Evolutionary conservation across 148 eudicot genomes (phyloP).

Genomic region (Oxyria digyna): DNA sequence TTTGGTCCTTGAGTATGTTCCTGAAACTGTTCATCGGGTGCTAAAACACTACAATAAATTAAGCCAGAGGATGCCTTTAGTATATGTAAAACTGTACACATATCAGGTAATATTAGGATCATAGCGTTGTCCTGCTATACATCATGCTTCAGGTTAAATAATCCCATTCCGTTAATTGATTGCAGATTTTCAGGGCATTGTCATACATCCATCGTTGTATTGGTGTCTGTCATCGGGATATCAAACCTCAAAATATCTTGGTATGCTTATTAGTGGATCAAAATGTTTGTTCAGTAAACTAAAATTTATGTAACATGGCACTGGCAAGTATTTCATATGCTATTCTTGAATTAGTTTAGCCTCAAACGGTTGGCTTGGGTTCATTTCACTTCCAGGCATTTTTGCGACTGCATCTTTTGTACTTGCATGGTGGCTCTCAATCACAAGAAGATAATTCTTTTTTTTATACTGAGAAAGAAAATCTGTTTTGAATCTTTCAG

Average conservation of each 20-base stretch:
- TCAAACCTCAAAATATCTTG: slow-evolving; percentile 70
- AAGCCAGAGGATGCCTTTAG: slow-evolving; percentile 58
- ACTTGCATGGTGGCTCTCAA: neutral
- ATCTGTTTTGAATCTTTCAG: neutral
- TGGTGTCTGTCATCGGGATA: slow-evolving; percentile 71
- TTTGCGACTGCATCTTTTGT: neutral
- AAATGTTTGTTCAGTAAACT: neutral
- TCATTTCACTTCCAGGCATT: neutral
- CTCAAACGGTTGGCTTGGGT: neutral
- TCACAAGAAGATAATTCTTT: neutral
- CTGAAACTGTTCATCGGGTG: slow-evolving; percentile 71
- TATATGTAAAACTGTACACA: slow-evolving; percentile 58
- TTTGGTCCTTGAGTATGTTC: slow-evolving; percentile 67
- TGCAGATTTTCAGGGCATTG: slow-evolving; percentile 61
- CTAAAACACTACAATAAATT: slow-evolving; percentile 59
- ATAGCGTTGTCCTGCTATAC: too few relatives aligned
- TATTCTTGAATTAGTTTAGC: neutral
- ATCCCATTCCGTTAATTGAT: neutral
- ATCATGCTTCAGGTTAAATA: neutral
- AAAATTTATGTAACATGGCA: too few relatives aligned
- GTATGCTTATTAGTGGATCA: slow-evolving; percentile 17
- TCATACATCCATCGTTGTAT: slow-evolving; percentile 53
- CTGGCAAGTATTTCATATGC: neutral
- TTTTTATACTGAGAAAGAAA: neutral
- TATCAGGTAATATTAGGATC: slow-evolving; percentile 59